Conservation (phyloP, 2,329 filamentous ascomycete genomes). For the Rhinocladiella similis region DNA sequence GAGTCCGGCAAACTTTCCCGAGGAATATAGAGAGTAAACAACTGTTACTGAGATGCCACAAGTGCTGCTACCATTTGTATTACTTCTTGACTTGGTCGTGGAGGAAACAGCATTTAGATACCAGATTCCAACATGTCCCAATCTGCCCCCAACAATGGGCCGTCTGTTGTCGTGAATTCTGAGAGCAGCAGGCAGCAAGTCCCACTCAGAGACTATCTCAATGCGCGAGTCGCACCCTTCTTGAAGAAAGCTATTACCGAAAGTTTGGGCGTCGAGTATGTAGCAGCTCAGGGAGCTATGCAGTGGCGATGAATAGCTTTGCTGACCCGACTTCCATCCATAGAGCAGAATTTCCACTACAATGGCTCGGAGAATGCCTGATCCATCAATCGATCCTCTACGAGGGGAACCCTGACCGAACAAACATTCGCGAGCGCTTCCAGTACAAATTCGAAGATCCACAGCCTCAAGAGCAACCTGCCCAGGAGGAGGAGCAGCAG, state of each 20-base stretch:
- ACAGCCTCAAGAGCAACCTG: slow-evolving; percentile 11
- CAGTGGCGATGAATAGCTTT: neutral
- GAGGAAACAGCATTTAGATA: neutral
- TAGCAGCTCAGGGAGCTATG: neutral
- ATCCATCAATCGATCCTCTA: slow-evolving; percentile 30
- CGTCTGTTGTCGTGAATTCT: slow-evolving; percentile 21
- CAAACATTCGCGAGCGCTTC: slow-evolving; percentile 29
- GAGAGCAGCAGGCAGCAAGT: slow-evolving; percentile 24
- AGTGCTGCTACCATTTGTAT: too few relatives aligned
- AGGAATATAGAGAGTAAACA: neutral
- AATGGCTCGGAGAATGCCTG: slow-evolving; percentile 32
- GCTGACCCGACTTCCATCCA: neutral
- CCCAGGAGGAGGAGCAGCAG: neutral
- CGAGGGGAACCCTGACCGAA: slow-evolving; percentile 29
- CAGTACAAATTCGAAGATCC: slow-evolving; percentile 27
- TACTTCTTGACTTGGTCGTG: neutral
- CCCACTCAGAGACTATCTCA: slow-evolving; percentile 29
- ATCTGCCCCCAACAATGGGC: slow-evolving; percentile 10
- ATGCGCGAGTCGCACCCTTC: slow-evolving; percentile 27
- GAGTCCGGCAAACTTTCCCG: slow-evolving; percentile 4
- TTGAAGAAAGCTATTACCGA: slow-evolving; percentile 29
- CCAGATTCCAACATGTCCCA: slow-evolving; percentile 21
- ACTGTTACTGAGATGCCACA: too few relatives aligned
- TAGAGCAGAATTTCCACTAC: slow-evolving; percentile 30
- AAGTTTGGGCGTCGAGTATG: slow-evolving; percentile 28